Evolutionary conservation across 2,329 filamentous ascomycete genomes (phyloP).

Genomic region (Thelonectria olida): DNA sequence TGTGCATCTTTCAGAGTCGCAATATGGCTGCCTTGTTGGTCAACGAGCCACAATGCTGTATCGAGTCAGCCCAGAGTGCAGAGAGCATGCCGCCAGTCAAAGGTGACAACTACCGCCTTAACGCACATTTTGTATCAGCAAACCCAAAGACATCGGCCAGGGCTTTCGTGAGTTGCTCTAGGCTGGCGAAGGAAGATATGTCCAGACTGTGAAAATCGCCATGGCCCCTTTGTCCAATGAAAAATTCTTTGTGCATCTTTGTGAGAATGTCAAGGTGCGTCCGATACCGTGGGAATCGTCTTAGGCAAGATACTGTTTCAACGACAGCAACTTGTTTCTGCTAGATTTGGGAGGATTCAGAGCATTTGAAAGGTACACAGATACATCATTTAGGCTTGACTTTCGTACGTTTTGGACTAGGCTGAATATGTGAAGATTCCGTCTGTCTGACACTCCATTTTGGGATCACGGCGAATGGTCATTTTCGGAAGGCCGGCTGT

Average conservation of each 20-base stretch:
- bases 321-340: not conserved
- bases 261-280: not conserved
- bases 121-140: not conserved
- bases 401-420: not conserved
- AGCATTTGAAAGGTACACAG: not conserved
- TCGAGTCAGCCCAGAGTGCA: not conserved
- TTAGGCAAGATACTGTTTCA: not conserved
- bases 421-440: not conserved
- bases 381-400: not conserved
- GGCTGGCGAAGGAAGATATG: not conserved
- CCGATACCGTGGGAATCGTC: not conserved
- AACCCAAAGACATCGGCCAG: not conserved
- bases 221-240: not conserved
- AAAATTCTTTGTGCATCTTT: not conserved
- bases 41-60: not conserved
- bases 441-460: not conserved
- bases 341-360: not conserved
- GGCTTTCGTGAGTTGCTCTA: not conserved
- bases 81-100: not conserved
- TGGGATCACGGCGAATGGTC: not conserved
- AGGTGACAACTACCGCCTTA: not conserved
- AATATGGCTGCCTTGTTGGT: not conserved
- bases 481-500: not conserved
- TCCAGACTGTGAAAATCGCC: not conserved
- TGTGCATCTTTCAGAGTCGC: not conserved